These are phyloP conservation scores for Colletotrichum eleusines DNA, from an alignment of 2,329 filamentous ascomycete species.

Conservation along the genomic window DNA sequence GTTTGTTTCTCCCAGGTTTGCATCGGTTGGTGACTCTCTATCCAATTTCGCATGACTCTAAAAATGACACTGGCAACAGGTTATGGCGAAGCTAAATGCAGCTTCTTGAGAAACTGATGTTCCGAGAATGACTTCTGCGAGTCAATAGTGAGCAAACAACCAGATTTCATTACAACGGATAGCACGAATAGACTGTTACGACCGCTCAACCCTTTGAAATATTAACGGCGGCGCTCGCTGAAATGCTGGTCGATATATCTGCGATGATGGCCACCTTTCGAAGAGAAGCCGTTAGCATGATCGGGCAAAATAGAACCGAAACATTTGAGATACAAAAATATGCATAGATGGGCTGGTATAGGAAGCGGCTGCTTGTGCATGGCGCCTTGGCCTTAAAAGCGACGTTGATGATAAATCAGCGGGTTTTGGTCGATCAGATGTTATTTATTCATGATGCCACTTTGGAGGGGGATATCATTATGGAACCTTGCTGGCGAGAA, in stretches of 20 bases:
- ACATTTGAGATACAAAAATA: too few relatives aligned
- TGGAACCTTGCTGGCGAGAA: background rate
- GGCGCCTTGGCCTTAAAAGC: background rate
- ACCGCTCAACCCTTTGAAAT: too few relatives aligned
- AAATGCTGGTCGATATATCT: background rate
- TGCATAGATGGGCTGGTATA: background rate
- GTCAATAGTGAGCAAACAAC: background rate
- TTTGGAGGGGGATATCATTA: too few relatives aligned
- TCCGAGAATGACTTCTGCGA: background rate
- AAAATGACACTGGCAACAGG: slow-evolving; percentile 43
- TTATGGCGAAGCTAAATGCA: slow-evolving; percentile 47
- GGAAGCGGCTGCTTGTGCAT: background rate
- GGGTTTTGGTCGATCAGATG: background rate
- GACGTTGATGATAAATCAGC: background rate
- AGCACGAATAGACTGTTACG: background rate
- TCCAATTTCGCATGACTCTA: background rate
- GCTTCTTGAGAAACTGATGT: background rate
- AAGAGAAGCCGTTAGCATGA: background rate
- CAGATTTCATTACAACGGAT: too few relatives aligned
- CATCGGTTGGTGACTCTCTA: slow-evolving; percentile 67
- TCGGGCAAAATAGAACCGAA: background rate
- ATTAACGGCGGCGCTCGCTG: background rate
- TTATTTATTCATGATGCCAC: background rate
- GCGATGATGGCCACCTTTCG: background rate
- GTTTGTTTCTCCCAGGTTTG: slow-evolving; percentile 89